phyloP scores from a whole-genome alignment of 2,329 filamentous ascomycete genomes.

The Colletotrichum truncatum region DNA sequence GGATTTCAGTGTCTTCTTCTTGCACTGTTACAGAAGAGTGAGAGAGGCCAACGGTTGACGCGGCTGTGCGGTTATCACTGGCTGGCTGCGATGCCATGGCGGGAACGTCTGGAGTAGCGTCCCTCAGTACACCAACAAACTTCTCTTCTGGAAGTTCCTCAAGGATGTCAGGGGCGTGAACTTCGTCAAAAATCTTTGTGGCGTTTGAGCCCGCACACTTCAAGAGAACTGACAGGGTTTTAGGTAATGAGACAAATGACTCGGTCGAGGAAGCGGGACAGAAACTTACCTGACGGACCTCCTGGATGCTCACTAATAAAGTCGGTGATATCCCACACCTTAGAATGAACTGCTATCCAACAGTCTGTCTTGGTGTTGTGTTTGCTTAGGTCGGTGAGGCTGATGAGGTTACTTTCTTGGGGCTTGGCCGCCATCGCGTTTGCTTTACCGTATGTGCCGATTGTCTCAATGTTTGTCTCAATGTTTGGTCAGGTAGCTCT shows the following conservation, averaged over 20 bases:
- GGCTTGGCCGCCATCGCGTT: constrained; percentile 1
- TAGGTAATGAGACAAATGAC: background rate
- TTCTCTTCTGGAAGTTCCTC: constrained; percentile 38
- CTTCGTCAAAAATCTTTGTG: constrained; percentile 43
- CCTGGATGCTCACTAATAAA: constrained; percentile 60
- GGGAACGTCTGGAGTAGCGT: constrained; percentile 34
- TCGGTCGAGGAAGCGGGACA: background rate
- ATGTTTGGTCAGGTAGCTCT: background rate
- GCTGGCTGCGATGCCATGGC: constrained; percentile 53
- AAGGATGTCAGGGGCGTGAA: constrained; percentile 40
- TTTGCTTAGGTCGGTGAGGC: constrained; percentile 49
- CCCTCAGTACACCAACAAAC: constrained; percentile 42
- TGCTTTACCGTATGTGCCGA: background rate
- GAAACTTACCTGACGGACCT: constrained; percentile 41
- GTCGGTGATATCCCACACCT: constrained; percentile 75
- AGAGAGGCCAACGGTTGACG: background rate
- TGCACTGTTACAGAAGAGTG: constrained; percentile 34
- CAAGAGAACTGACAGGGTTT: constrained; percentile 54
- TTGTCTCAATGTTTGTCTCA: background rate
- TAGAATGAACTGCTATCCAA: constrained; percentile 75
- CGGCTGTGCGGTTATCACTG: constrained; percentile 45
- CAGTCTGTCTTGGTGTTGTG: constrained; percentile 60
- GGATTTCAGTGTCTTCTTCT: constrained; percentile 57
- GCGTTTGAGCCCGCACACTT: constrained; percentile 45
- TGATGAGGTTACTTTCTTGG: constrained; percentile 23